A percentile compares a stretch with the other conserved stretches of the same genome.
phyloP scores from a whole-genome alignment of 305 asterid species.

The Fraxinus nigra region DNA sequence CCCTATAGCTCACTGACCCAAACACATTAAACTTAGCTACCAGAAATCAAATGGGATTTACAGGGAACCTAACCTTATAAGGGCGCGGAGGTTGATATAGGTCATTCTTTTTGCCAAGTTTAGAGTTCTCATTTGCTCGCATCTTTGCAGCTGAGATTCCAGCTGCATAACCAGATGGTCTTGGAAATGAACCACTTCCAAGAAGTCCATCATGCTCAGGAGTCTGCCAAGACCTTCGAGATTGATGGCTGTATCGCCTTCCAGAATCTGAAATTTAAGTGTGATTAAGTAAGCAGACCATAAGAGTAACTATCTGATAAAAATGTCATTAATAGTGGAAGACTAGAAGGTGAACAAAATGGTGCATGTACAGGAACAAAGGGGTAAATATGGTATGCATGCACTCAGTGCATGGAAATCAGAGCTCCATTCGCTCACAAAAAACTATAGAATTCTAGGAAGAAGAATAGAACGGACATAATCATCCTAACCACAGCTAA shows the following conservation, averaged over 20 bases:
- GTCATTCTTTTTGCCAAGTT: constrained; percentile 67
- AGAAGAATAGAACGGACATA: background rate
- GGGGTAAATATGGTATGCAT: background rate
- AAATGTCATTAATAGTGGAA: background rate
- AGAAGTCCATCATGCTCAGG: constrained; percentile 96
- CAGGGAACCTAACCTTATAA: constrained; percentile 56
- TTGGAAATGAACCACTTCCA: constrained; percentile 94
- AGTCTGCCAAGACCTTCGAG: constrained; percentile 75
- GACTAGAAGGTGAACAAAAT: background rate
- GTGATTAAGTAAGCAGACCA: constrained; percentile 2
- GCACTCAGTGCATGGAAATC: background rate
- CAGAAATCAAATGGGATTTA: background rate
- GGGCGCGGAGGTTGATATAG: constrained; percentile 98
- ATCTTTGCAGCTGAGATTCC: constrained; percentile 58
- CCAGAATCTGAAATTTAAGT: constrained; percentile 59
- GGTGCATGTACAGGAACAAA: background rate
- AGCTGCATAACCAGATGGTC: constrained; percentile 63
- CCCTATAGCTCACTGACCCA: background rate
- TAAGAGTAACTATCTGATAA: background rate
- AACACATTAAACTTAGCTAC: background rate
- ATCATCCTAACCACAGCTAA: background rate
- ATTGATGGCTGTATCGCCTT: constrained; percentile 54
- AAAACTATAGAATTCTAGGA: background rate
- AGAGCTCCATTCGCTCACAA: background rate
- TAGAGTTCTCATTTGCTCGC: constrained; percentile 55